Percentiles rank a stretch among this genome's conserved stretches.
Evolutionary conservation across 2,329 filamentous ascomycete genomes (phyloP).

Genomic region (Paramyrothecium roridum): DNA sequence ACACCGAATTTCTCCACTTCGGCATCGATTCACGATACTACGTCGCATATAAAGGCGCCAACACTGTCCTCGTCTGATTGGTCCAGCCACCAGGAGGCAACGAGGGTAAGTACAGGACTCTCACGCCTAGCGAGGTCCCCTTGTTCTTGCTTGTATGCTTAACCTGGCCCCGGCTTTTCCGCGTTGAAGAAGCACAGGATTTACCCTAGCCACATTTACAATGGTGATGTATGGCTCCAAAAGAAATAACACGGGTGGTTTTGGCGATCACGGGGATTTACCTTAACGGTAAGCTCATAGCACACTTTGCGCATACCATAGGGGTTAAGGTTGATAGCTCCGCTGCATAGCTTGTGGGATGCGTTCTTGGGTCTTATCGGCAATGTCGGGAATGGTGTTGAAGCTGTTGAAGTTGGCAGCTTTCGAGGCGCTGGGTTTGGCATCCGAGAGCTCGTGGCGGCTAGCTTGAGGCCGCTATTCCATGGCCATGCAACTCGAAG

Average conservation of each 20-base stretch:
- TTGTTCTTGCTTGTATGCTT: slow-evolving; percentile 28
- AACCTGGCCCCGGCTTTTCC: slow-evolving; percentile 34
- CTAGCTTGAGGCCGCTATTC: slow-evolving; percentile 15
- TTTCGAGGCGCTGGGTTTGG: slow-evolving; percentile 25
- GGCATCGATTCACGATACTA: background rate
- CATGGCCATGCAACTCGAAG: slow-evolving; percentile 23
- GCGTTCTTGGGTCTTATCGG: slow-evolving; percentile 17
- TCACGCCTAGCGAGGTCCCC: slow-evolving; percentile 26
- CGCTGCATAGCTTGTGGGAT: slow-evolving; percentile 9
- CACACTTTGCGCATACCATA: slow-evolving; percentile 16
- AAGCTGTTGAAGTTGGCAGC: slow-evolving; percentile 32
- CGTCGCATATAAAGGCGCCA: slow-evolving; percentile 13
- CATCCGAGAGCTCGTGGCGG: slow-evolving; percentile 31
- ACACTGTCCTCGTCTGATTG: slow-evolving; percentile 29
- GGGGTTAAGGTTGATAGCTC: slow-evolving; percentile 6
- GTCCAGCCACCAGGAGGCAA: slow-evolving; percentile 7
- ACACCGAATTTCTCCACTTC: slow-evolving; percentile 26
- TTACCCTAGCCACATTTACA: slow-evolving; percentile 14
- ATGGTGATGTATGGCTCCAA: slow-evolving; percentile 15
- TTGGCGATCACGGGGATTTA: slow-evolving; percentile 6
- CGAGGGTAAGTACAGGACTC: slow-evolving; percentile 10
- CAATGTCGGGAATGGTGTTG: slow-evolving; percentile 18
- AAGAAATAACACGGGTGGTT: slow-evolving; percentile 7
- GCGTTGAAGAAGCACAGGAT: slow-evolving; percentile 31
- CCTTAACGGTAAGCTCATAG: slow-evolving; percentile 13